Conservation (phyloP, 176 grass and related monocot species). For the Ananas comosus region DNA sequence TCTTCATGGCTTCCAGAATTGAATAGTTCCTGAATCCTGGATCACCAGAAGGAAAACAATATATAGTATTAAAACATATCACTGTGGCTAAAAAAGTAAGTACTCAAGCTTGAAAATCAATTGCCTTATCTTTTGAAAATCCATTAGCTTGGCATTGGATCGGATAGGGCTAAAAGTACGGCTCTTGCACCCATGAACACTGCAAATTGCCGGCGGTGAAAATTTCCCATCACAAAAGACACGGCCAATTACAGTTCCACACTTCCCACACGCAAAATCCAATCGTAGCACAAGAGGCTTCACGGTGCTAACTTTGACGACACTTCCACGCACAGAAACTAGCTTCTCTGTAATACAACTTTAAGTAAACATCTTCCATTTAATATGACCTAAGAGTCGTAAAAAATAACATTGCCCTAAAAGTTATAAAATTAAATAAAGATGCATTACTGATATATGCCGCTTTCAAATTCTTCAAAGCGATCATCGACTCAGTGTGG, state of each 20-base stretch:
- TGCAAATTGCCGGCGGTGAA: slow-evolving; percentile 59
- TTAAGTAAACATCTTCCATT: slow-evolving; percentile 20
- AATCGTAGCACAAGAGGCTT: slow-evolving; percentile 65
- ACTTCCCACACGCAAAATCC: slow-evolving; percentile 64
- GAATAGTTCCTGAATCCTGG: slow-evolving; percentile 69
- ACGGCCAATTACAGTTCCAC: slow-evolving; percentile 22
- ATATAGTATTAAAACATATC: slow-evolving; percentile 11
- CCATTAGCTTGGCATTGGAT: slow-evolving; percentile 60
- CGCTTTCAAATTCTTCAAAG: slow-evolving; percentile 80
- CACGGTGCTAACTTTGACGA: slow-evolving; percentile 84
- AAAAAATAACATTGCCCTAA: slow-evolving; percentile 6
- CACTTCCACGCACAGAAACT: slow-evolving; percentile 60
- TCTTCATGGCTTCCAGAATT: slow-evolving; percentile 59
- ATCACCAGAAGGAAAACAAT: slow-evolving; percentile 17
- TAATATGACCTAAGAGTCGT: neutral
- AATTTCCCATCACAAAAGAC: slow-evolving; percentile 77
- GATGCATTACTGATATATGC: slow-evolving; percentile 60
- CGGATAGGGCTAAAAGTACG: slow-evolving; percentile 54
- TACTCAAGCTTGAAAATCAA: slow-evolving; percentile 4
- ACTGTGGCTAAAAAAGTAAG: slow-evolving; percentile 8
- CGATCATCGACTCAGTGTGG: slow-evolving; percentile 32
- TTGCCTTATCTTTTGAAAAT: slow-evolving; percentile 97
- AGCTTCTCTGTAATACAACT: slow-evolving; percentile 54
- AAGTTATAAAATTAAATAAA: neutral
- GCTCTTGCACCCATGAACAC: slow-evolving; percentile 69